phyloP scores from a whole-genome alignment of 139 green algal species.

The Volvox africanus region DNA sequence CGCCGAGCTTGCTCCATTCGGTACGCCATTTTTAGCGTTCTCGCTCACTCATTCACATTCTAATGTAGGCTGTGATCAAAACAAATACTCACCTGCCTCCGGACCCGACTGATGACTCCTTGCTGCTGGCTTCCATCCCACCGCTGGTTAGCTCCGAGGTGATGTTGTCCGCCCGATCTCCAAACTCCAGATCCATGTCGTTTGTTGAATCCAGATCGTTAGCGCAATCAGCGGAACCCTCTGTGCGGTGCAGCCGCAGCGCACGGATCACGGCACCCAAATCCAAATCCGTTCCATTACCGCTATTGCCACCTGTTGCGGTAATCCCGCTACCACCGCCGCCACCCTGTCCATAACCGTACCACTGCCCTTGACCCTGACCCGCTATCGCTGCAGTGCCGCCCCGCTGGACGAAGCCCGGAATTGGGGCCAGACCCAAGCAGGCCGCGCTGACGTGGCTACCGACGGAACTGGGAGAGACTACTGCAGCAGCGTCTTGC shows the following conservation, averaged over 20 bases:
- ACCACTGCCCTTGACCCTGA: background rate
- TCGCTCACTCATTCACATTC: too few relatives aligned
- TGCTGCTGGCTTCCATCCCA: background rate
- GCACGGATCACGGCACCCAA: constrained; percentile 34
- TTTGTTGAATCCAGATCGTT: constrained; percentile 9
- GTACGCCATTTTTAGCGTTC: too few relatives aligned
- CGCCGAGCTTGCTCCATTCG: too few relatives aligned
- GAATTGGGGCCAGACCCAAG: background rate
- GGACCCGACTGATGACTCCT: background rate
- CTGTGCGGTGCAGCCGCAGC: background rate
- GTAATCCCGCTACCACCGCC: background rate
- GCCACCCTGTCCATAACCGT: background rate
- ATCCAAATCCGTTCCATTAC: constrained; percentile 13
- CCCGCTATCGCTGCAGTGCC: background rate
- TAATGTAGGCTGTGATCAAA: background rate
- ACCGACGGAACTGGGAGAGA: background rate
- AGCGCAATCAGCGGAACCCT: background rate
- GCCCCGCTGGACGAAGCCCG: background rate
- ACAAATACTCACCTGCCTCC: background rate
- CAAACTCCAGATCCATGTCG: constrained; percentile 2
- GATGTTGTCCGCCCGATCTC: background rate
- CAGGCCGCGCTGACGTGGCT: background rate
- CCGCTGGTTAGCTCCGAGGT: background rate
- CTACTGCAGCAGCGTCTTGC: background rate
- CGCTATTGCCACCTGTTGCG: background rate